Evolutionary conservation across 2,329 filamentous ascomycete genomes (phyloP).

Genomic region (Penicillium olsonii): DNA sequence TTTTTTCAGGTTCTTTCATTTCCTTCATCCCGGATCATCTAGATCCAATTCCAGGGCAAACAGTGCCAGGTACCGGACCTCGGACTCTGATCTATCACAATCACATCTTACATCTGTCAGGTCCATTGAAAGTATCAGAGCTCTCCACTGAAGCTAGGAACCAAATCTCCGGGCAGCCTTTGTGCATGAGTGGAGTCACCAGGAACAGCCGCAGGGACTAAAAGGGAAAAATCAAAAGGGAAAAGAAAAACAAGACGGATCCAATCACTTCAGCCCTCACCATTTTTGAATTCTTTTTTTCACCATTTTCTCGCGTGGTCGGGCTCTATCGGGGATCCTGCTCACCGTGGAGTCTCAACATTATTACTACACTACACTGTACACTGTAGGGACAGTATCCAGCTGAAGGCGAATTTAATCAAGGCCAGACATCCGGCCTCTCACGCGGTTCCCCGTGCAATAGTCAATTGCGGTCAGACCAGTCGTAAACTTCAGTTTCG

Average conservation of each 20-base stretch:
- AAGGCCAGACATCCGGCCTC: slow-evolving; percentile 18
- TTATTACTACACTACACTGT: background rate
- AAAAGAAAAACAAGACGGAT: slow-evolving; percentile 20
- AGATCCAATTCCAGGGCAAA: background rate
- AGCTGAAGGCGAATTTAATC: slow-evolving; percentile 6
- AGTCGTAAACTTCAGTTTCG: slow-evolving; percentile 18
- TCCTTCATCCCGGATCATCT: background rate
- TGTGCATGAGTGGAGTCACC: slow-evolving; percentile 29
- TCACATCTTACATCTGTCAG: slow-evolving; percentile 14
- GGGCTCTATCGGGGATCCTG: slow-evolving; percentile 21
- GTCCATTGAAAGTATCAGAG: slow-evolving; percentile 12
- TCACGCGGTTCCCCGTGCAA: slow-evolving; percentile 17
- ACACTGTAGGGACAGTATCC: slow-evolving; percentile 8
- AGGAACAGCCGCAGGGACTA: slow-evolving; percentile 31
- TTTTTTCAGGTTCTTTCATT: background rate
- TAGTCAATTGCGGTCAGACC: slow-evolving; percentile 6
- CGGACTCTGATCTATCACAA: slow-evolving; percentile 24
- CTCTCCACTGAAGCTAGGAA: slow-evolving; percentile 30
- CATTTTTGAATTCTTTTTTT: slow-evolving; percentile 10
- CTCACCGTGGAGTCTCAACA: background rate
- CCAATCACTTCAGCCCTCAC: no score
- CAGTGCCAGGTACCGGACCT: background rate
- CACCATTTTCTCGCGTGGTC: slow-evolving; percentile 19
- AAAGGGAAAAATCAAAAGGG: background rate
- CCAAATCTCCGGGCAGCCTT: slow-evolving; percentile 33